Percentiles rank a stretch among this genome's conserved stretches.
phyloP scores from a whole-genome alignment of 2,329 filamentous ascomycete genomes.

The Davidsoniella virescens region DNA sequence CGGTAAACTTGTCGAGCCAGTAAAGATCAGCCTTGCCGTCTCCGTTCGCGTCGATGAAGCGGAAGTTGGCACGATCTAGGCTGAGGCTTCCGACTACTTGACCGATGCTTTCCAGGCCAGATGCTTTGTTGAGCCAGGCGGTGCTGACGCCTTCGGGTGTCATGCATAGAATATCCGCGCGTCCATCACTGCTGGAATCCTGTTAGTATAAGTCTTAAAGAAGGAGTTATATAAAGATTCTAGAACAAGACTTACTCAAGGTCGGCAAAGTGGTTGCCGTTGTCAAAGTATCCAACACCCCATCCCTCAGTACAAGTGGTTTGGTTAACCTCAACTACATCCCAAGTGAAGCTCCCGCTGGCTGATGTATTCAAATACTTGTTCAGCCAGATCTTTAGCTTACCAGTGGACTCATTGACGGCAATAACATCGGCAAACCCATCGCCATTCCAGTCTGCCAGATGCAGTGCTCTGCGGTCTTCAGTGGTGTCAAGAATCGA shows the following conservation, averaged over 20 bases:
- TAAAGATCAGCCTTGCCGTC: slow-evolving; percentile 22
- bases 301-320: slow-evolving; percentile 16
- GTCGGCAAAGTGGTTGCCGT: slow-evolving; percentile 20
- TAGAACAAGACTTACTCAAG: slow-evolving; percentile 13
- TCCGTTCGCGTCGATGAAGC: slow-evolving; percentile 25
- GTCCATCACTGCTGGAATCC: slow-evolving; percentile 15
- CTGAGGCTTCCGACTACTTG: slow-evolving; percentile 19
- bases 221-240: too few relatives aligned
- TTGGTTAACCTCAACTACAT: slow-evolving; percentile 5
- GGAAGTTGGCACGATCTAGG: slow-evolving; percentile 22
- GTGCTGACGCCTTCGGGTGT: slow-evolving; percentile 17
- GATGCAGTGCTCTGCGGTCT: slow-evolving; percentile 19
- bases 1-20: slow-evolving; percentile 22
- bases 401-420: slow-evolving; percentile 10
- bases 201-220: slow-evolving; percentile 1
- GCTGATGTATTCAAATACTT: slow-evolving; percentile 8
- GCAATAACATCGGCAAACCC: slow-evolving; percentile 19
- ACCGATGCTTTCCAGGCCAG: slow-evolving; percentile 14
- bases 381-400: slow-evolving; percentile 11
- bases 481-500: slow-evolving; percentile 2
- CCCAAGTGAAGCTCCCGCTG: slow-evolving; percentile 8
- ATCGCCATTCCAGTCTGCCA: slow-evolving; percentile 24
- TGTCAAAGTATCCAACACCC: slow-evolving; percentile 18
- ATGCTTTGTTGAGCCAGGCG: slow-evolving; percentile 16
- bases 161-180: slow-evolving; percentile 22